Evolutionary conservation across 2,329 filamentous ascomycete genomes (phyloP).

Genomic region (Trichoderma guizhouense): DNA sequence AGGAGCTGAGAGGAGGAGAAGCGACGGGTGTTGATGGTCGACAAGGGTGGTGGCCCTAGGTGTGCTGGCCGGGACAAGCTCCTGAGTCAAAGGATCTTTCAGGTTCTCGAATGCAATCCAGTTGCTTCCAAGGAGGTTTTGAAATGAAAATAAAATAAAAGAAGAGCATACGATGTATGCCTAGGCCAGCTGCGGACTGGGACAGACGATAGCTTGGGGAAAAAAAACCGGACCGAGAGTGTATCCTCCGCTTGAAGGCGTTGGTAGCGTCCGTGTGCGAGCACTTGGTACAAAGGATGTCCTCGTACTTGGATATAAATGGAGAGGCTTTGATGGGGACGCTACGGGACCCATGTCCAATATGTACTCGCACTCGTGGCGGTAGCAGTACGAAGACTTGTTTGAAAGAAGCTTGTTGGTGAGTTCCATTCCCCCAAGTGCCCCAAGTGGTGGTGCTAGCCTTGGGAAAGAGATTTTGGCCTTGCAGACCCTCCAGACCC

Average conservation of each 20-base stretch:
- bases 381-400: neutral
- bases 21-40: conserved; percentile 6
- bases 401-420: conserved; percentile 1
- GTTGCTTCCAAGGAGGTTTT: neutral
- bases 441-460: neutral
- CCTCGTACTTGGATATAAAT: conserved; percentile 6
- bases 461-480: conserved; percentile 9
- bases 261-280: conserved; percentile 1
- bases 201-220: conserved; percentile 12
- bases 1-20: conserved; percentile 7
- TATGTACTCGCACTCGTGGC: neutral
- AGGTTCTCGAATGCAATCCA: neutral
- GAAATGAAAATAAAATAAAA: conserved; percentile 3
- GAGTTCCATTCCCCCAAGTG: neutral
- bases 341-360: conserved; percentile 10
- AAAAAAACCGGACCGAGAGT: conserved; percentile 17
- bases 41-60: neutral
- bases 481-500: neutral
- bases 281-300: neutral
- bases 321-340: conserved; percentile 5
- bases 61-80: neutral
- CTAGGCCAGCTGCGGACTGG: conserved; percentile 7
- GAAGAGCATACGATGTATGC: neutral
- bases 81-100: neutral
- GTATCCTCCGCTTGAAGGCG: conserved; percentile 2